A percentile compares a stretch with the other conserved stretches of the same genome.
These are phyloP conservation scores for Candida krabiensis DNA, from an alignment of 805 yeast genomes.

Conservation along the genomic window DNA sequence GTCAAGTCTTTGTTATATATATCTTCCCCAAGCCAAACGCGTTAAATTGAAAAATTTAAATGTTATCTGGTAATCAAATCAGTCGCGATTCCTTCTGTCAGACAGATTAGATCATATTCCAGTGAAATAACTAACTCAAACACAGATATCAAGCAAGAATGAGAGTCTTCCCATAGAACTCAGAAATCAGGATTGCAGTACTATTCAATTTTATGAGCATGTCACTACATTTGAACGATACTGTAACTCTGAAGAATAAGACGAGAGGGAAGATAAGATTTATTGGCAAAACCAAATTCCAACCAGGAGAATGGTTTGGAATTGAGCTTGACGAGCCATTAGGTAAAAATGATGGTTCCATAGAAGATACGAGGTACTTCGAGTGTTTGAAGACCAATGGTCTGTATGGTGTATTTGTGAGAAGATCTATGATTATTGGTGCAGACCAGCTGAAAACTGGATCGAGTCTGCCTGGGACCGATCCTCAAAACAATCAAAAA, in stretches of 20 bases:
- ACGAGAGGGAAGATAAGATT: slow-evolving; percentile 47
- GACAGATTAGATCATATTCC: too few relatives aligned
- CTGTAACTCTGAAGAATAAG: slow-evolving; percentile 38
- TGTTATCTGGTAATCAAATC: too few relatives aligned
- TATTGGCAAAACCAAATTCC: slow-evolving; percentile 56
- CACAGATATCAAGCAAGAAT: too few relatives aligned
- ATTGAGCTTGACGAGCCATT: slow-evolving; percentile 39
- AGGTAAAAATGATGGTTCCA: slow-evolving; percentile 53
- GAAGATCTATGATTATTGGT: slow-evolving; percentile 34
- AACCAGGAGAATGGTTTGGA: slow-evolving; percentile 60
- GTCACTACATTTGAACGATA: slow-evolving; percentile 17
- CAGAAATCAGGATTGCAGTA: too few relatives aligned
- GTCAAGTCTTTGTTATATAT: too few relatives aligned
- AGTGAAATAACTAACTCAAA: too few relatives aligned
- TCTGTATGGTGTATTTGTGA: slow-evolving; percentile 49
- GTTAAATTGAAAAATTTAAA: too few relatives aligned
- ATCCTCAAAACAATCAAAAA: slow-evolving; percentile 5
- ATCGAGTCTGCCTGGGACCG: not conserved
- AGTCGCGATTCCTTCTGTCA: too few relatives aligned
- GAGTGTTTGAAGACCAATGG: slow-evolving; percentile 32
- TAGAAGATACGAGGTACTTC: slow-evolving; percentile 45
- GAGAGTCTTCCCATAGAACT: too few relatives aligned
- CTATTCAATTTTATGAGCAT: too few relatives aligned
- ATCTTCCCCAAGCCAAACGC: too few relatives aligned
- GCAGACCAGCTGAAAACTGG: too few relatives aligned